A percentile compares a stretch with the other conserved stretches of the same genome.
Evolutionary conservation across 805 yeast genomes (phyloP).

Genomic region (Pichia manshurica): DNA sequence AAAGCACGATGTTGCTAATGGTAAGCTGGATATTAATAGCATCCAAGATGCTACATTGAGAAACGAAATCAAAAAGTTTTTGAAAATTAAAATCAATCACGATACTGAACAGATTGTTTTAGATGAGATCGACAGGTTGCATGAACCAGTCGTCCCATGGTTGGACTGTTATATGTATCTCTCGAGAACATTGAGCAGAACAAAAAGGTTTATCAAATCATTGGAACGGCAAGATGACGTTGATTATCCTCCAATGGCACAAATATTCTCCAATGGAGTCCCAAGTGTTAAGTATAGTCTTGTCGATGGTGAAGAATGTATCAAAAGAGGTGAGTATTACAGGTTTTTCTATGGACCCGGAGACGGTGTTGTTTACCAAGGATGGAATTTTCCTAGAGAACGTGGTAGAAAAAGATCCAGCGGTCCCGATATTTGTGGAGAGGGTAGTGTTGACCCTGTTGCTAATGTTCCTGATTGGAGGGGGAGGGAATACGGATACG

Average conservation of each 20-base stretch:
- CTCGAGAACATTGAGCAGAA: slow-evolving; percentile 49
- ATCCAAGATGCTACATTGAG: slow-evolving; percentile 5
- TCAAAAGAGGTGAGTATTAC: slow-evolving; percentile 64
- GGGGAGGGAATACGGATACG: slow-evolving; percentile 15
- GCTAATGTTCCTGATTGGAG: slow-evolving; percentile 9
- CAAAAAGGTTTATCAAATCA: slow-evolving; percentile 52
- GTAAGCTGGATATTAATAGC: not conserved
- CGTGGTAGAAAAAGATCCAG: slow-evolving; percentile 1
- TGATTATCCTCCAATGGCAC: slow-evolving; percentile 76
- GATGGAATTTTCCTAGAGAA: slow-evolving; percentile 72
- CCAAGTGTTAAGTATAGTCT: slow-evolving; percentile 83
- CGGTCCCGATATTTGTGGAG: slow-evolving; percentile 4
- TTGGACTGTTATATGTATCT: slow-evolving; percentile 45
- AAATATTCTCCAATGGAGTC: slow-evolving; percentile 72
- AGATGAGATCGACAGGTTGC: slow-evolving; percentile 11
- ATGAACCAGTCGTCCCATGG: slow-evolving; percentile 12
- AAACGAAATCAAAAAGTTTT: slow-evolving; percentile 1
- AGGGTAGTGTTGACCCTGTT: slow-evolving; percentile 4
- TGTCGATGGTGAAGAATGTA: slow-evolving; percentile 56
- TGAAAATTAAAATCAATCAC: slow-evolving; percentile 7
- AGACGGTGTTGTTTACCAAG: slow-evolving; percentile 86
- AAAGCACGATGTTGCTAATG: slow-evolving; percentile 7
- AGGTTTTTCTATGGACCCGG: slow-evolving; percentile 85
- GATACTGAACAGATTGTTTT: slow-evolving; percentile 6
- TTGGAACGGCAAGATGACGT: slow-evolving; percentile 45